Evolutionary conservation across 768 basidiomycete species (phyloP).

Genomic region (Mycena filopes): DNA sequence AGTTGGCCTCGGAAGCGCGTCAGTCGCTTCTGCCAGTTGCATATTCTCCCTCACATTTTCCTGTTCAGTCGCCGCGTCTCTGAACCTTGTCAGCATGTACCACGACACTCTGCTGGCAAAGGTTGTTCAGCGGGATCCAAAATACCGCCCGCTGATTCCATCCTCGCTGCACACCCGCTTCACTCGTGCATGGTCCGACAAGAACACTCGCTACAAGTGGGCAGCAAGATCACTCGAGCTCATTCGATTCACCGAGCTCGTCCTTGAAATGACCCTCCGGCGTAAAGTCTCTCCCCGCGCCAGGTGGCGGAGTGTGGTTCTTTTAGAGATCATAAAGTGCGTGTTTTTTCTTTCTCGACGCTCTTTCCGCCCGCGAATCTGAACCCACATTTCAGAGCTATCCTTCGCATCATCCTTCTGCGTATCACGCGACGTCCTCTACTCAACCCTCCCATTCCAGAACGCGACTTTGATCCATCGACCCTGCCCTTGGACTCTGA

Average conservation of each 20-base stretch:
- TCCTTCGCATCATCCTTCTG: constrained; percentile 79
- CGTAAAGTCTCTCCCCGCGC: constrained; percentile 72
- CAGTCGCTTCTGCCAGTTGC: constrained; percentile 51
- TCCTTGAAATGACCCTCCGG: constrained; percentile 89
- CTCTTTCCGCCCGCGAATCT: not conserved
- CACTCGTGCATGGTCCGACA: constrained; percentile 87
- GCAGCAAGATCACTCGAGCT: constrained; percentile 79
- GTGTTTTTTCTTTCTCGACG: constrained; percentile 39
- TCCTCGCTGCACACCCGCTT: constrained; percentile 86
- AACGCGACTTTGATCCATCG: constrained; percentile 87
- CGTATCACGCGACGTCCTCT: constrained; percentile 81
- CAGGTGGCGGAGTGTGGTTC: constrained; percentile 81
- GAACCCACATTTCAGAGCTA: constrained; percentile 59
- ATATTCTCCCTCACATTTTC: constrained; percentile 31
- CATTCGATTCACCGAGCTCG: constrained; percentile 82
- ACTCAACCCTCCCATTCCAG: constrained; percentile 82
- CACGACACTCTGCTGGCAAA: constrained; percentile 91
- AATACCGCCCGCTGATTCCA: constrained; percentile 80
- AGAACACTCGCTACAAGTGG: constrained; percentile 78
- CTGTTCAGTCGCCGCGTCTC: constrained; percentile 79
- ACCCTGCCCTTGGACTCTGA: constrained; percentile 64
- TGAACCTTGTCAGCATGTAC: constrained; percentile 92
- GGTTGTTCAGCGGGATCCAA: constrained; percentile 71
- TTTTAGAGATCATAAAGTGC: constrained; percentile 89
- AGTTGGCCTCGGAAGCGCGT: constrained; percentile 94